Percentiles rank a stretch among this genome's conserved stretches.
Evolutionary conservation across 129 eudicot genomes (phyloP).

Genomic region (Flaveria trinervia): DNA sequence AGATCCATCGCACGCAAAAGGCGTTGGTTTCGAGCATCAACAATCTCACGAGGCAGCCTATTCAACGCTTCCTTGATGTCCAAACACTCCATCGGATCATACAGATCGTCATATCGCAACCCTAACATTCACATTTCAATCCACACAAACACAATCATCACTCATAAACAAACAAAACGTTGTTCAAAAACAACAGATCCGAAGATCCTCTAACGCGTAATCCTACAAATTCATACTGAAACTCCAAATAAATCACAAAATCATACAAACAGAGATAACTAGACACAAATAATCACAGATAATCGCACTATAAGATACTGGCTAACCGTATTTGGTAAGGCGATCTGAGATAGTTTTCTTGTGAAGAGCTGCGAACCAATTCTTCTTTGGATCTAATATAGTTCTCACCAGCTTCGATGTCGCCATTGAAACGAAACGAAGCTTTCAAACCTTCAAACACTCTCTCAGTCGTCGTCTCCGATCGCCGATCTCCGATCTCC

Average conservation of each 20-base stretch:
- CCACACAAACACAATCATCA: background rate
- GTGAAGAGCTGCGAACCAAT: constrained; percentile 54
- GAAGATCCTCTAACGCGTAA: background rate
- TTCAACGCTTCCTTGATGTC: constrained; percentile 61
- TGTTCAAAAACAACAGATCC: background rate
- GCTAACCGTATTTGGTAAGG: constrained; percentile 46
- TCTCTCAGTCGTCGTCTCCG: no score
- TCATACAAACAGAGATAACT: background rate
- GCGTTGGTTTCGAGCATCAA: constrained; percentile 69
- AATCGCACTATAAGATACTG: background rate
- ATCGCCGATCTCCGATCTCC: no score
- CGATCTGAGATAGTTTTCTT: constrained; percentile 43
- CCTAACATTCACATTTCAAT: constrained; percentile 30
- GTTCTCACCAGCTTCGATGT: constrained; percentile 37
- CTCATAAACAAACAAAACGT: background rate
- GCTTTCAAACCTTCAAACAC: background rate
- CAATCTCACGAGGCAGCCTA: constrained; percentile 63
- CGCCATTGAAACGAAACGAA: constrained; percentile 31
- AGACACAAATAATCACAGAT: background rate
- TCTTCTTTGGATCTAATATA: constrained; percentile 48
- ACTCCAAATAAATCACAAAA: background rate
- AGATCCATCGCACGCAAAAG: constrained; percentile 72
- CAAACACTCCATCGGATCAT: constrained; percentile 62
- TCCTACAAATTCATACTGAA: background rate
- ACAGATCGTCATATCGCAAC: constrained; percentile 62